These are phyloP conservation scores for Sarcomyxa edulis DNA, from an alignment of 768 basidiomycete species.

Conservation along the genomic window DNA sequence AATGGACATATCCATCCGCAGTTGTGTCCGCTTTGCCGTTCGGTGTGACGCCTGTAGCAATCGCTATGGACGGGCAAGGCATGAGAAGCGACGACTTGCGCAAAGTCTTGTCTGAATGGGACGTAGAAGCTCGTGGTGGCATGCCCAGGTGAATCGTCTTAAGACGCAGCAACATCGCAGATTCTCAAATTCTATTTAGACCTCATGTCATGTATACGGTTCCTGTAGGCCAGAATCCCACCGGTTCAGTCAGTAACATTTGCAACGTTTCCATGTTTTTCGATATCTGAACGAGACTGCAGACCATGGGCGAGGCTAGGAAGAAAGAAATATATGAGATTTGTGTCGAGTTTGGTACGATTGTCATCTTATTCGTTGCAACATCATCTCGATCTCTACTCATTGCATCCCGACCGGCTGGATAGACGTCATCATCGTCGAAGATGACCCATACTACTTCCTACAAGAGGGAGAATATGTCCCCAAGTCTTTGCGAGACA, in stretches of 20 bases:
- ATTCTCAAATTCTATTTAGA: slow-evolving; percentile 24
- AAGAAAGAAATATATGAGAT: slow-evolving; percentile 82
- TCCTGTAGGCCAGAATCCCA: slow-evolving; percentile 84
- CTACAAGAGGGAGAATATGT: slow-evolving; percentile 57
- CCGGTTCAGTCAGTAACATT: slow-evolving; percentile 50
- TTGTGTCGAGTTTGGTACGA: slow-evolving; percentile 72
- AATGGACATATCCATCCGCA: slow-evolving; percentile 73
- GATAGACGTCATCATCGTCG: slow-evolving; percentile 69
- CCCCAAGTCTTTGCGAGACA: slow-evolving; percentile 30
- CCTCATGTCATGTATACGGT: slow-evolving; percentile 73
- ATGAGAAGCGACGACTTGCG: slow-evolving; percentile 62
- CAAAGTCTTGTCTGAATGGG: slow-evolving; percentile 59
- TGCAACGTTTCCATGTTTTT: neutral
- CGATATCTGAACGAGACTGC: slow-evolving; percentile 2
- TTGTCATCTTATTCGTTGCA: too few species aligned
- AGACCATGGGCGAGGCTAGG: slow-evolving; percentile 58
- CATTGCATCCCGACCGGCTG: too few species aligned
- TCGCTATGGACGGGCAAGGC: slow-evolving; percentile 68
- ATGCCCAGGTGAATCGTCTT: slow-evolving; percentile 42
- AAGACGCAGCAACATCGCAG: neutral
- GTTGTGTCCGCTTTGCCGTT: slow-evolving; percentile 29
- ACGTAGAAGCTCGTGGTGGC: slow-evolving; percentile 47
- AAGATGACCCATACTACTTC: slow-evolving; percentile 83
- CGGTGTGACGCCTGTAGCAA: slow-evolving; percentile 41
- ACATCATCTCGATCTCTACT: neutral